Base-by-base conservation (phyloP, 495 filamentous ascomycete species). In the Penicillium salamii region DNA sequence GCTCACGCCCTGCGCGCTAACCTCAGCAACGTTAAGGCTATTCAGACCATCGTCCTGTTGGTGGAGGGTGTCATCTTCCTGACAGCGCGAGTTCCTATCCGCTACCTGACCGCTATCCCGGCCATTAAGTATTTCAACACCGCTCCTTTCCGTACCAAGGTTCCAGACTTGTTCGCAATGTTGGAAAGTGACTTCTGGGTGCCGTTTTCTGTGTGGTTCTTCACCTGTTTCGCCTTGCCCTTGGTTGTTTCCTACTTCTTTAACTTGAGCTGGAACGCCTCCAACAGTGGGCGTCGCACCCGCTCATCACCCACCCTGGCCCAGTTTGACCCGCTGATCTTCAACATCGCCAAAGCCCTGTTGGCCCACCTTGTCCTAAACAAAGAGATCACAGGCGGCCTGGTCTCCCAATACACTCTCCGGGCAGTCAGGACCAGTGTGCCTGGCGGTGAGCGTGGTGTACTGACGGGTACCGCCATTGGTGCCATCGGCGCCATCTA, bases 121-220 rank as follows among this genome's bases (percentile, higher is more conserved):
- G 76, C 82, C 11, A 61, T 89, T 37, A 59, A 70, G 4, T 53
- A 70, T 0, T 58, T 81, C 18, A 52, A 61, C 0, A 42, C 63
- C 1, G 61, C 68, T 0, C 44, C 59, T 0, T 56, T 89, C n/a
- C 58, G 76, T 5, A 70, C 96, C 48, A 77, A 78, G 49, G 59
- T 91, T 23, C 91, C 92, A 0, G 90, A 98, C 61, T 66, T 95
- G 42, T 95, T 95, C 58, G 67, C 83, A 1, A 67, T 97, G n/a
- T 63, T 96, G 7, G 89, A 86, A 3, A 61, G 76, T 21, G 74
- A 72, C 1, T 97, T 96, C 75, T 98, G 93, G 93, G 80, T 76
- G 0, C 86, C 91, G 0, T 81, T 88, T 24, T 72, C 82, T 8
- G 75, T 93, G 18, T 98, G 95, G 92, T 54, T 79, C 2, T 61